phyloP scores from a whole-genome alignment of 129 eudicot genomes.

The Scalesia atractyloides region DNA sequence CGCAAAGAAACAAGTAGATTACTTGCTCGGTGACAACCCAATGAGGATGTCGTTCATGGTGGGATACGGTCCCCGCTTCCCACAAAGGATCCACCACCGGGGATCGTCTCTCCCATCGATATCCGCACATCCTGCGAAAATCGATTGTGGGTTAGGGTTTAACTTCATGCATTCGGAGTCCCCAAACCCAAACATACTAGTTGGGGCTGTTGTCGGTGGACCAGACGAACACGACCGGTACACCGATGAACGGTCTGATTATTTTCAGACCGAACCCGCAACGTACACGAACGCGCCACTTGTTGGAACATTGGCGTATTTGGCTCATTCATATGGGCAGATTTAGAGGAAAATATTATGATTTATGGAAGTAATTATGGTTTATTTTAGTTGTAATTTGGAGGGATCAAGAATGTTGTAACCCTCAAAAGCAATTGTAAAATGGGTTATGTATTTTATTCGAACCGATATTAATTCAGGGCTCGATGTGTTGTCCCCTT shows the following conservation, averaged over 20 bases:
- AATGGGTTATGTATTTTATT: slow-evolving; percentile 18
- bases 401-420: slow-evolving; percentile 11
- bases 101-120: slow-evolving; percentile 52
- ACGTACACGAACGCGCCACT: slow-evolving; percentile 66
- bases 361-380: not conserved
- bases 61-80: slow-evolving; percentile 56
- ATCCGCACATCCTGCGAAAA: slow-evolving; percentile 17
- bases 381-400: slow-evolving; percentile 3
- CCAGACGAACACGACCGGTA: slow-evolving; percentile 45
- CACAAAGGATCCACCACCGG: slow-evolving; percentile 53
- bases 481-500: too few species aligned
- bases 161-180: slow-evolving; percentile 15
- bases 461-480: not conserved
- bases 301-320: slow-evolving; percentile 53
- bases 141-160: slow-evolving; percentile 42
- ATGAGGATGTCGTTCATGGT: slow-evolving; percentile 60
- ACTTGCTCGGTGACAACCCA: slow-evolving; percentile 53
- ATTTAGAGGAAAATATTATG: slow-evolving; percentile 22
- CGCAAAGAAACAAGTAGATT: slow-evolving; percentile 53
- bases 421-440: slow-evolving; percentile 14
- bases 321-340: slow-evolving; percentile 43
- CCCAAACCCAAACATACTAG: slow-evolving; percentile 42
- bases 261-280: slow-evolving; percentile 44
- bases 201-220: slow-evolving; percentile 66
- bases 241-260: slow-evolving; percentile 40